A percentile compares a stretch with the other conserved stretches of the same genome.
phyloP scores from a whole-genome alignment of 352 stramenopile species.

The Globisporangium megalacanthum region DNA sequence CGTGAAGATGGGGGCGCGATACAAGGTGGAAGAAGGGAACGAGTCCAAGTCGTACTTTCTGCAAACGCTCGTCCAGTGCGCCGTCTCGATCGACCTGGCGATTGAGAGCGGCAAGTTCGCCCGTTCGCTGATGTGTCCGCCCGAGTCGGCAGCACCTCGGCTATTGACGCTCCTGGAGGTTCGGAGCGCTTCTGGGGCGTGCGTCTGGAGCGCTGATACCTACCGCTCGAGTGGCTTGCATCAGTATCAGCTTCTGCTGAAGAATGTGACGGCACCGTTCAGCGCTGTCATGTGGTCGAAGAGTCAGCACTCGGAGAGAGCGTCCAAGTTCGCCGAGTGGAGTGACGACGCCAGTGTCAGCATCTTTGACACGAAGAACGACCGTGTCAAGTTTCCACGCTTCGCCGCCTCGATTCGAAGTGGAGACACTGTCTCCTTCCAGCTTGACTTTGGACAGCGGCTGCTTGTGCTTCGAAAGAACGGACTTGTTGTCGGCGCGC shows the following conservation, averaged over 20 bases:
- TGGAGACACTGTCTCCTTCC: slow-evolving; percentile 35
- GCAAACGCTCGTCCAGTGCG: slow-evolving; percentile 52
- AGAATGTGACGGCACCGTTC: slow-evolving; percentile 21
- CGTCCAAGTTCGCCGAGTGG: slow-evolving; percentile 20
- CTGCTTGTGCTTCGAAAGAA: slow-evolving; percentile 41
- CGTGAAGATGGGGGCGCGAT: slow-evolving; percentile 45
- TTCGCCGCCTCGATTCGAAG: slow-evolving; percentile 22
- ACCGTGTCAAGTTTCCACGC: slow-evolving; percentile 12
- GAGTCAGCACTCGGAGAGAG: neutral
- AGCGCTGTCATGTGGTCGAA: slow-evolving; percentile 8
- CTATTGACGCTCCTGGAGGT: neutral
- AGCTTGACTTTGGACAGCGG: slow-evolving; percentile 29
- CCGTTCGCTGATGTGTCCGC: neutral
- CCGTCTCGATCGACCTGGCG: slow-evolving; percentile 48
- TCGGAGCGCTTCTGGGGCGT: neutral
- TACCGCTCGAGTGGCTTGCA: neutral
- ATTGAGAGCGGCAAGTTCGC: slow-evolving; percentile 30
- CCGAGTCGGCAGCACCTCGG: neutral
- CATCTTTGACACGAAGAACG: slow-evolving; percentile 6
- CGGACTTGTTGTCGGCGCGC: slow-evolving; percentile 14
- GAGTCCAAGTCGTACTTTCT: slow-evolving; percentile 63
- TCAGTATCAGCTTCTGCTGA: slow-evolving; percentile 16
- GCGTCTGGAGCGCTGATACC: slow-evolving; percentile 2
- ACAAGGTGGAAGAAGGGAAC: slow-evolving; percentile 34
- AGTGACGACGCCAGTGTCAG: slow-evolving; percentile 15